Percentiles rank a stretch among this genome's conserved stretches.
Conservation (phyloP, 169 alveolate species). For the Babesia sp. region DNA sequence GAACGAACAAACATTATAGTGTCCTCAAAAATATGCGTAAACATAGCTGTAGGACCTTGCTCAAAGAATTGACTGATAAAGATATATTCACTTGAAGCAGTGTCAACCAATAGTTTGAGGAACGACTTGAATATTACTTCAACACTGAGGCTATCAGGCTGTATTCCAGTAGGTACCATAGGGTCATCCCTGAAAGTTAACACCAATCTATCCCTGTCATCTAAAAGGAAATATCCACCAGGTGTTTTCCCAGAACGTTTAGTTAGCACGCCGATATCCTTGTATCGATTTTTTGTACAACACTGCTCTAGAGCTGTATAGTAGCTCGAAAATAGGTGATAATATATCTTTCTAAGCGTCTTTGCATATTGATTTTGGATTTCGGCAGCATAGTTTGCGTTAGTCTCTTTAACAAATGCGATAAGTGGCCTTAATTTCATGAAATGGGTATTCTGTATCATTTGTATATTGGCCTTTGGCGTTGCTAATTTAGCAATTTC, state of each 20-base stretch:
- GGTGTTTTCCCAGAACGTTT: neutral
- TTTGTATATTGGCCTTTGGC: conserved; percentile 60
- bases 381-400: conserved; percentile 1
- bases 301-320: conserved; percentile 37
- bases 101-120: conserved; percentile 69
- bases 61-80: conserved; percentile 61
- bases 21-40: conserved; percentile 49
- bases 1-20: conserved; percentile 25
- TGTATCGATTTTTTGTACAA: conserved; percentile 39
- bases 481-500: conserved; percentile 56
- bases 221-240: conserved; percentile 31
- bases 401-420: conserved; percentile 24
- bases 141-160: conserved; percentile 31
- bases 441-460: conserved; percentile 48
- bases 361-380: conserved; percentile 38
- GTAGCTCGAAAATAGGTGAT: conserved; percentile 55
- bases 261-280: conserved; percentile 20
- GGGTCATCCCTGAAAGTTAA: conserved; percentile 48
- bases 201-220: conserved; percentile 37
- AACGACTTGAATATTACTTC: conserved; percentile 71
- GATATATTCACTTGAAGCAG: conserved; percentile 67
- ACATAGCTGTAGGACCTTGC: neutral
- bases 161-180: conserved; percentile 54
- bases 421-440: conserved; percentile 36
- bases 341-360: conserved; percentile 45